A percentile compares a stretch with the other conserved stretches of the same genome.
These are phyloP conservation scores for Daedaleopsis sinensis DNA, from an alignment of 768 basidiomycete genomes.

Conservation along the genomic window DNA sequence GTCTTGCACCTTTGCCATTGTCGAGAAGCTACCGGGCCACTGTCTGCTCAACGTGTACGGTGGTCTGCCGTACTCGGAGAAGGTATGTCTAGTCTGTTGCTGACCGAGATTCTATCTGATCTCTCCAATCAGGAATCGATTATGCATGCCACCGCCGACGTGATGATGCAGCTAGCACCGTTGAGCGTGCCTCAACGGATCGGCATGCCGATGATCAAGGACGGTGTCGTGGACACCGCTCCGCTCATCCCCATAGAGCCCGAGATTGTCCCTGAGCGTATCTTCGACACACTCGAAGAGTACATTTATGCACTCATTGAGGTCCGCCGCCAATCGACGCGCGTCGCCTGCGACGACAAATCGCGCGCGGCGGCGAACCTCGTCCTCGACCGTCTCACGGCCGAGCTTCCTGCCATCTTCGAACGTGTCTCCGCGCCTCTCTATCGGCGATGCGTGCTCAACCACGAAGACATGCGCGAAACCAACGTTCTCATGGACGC, in stretches of 20 bases:
- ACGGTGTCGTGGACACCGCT: background rate
- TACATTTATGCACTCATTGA: constrained; percentile 4
- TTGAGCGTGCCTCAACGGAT: constrained; percentile 9
- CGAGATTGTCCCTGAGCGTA: background rate
- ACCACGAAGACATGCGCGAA: constrained; percentile 21
- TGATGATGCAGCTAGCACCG: constrained; percentile 1
- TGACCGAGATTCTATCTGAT: background rate
- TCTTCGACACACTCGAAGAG: constrained; percentile 4
- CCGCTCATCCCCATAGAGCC: background rate
- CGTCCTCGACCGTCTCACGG: background rate
- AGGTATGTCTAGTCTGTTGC: background rate
- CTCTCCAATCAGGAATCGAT: constrained; percentile 4
- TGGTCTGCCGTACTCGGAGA: background rate
- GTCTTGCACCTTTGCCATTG: background rate
- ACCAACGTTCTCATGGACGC: constrained; percentile 21
- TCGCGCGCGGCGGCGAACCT: background rate
- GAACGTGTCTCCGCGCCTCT: background rate
- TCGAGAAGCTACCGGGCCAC: background rate
- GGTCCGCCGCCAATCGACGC: background rate
- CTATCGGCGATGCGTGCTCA: constrained; percentile 19
- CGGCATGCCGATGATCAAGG: background rate
- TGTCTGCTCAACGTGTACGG: constrained; percentile 1
- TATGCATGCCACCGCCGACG: constrained; percentile 4
- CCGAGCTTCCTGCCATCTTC: background rate
- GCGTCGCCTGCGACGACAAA: background rate